Conservation (phyloP, 2,329 filamentous ascomycete species). For the Parastagonospora avenae region DNA sequence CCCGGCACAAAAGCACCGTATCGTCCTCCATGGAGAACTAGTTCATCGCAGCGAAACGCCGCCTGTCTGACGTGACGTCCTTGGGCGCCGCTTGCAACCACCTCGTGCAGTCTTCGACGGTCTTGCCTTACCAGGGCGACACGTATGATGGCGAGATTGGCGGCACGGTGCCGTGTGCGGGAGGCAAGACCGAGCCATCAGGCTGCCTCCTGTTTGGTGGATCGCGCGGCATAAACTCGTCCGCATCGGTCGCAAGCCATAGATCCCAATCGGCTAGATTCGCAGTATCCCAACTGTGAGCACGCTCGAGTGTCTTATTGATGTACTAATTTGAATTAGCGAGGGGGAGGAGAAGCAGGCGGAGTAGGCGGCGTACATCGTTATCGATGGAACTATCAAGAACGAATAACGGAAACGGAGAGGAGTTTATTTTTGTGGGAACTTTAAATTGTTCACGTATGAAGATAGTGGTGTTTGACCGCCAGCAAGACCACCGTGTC, state of each 20-base stretch:
- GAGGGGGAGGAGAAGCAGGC: background rate
- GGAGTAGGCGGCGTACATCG: constrained; percentile 3
- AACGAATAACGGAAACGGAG: constrained; percentile 16
- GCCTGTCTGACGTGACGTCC: constrained; percentile 1
- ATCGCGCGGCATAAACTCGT: constrained; percentile 6
- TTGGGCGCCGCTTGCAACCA: constrained; percentile 9
- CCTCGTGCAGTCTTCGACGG: constrained; percentile 12
- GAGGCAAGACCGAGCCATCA: background rate
- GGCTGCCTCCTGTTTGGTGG: constrained; percentile 1
- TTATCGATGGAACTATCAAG: constrained; percentile 8
- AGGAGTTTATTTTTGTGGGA: background rate
- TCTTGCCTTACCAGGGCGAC: constrained; percentile 12
- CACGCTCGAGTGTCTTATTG: constrained; percentile 4
- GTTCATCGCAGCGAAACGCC: constrained; percentile 9
- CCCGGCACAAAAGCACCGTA: constrained; percentile 4
- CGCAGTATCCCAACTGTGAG: constrained; percentile 1
- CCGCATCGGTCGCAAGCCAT: constrained; percentile 12
- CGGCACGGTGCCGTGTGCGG: constrained; percentile 5
- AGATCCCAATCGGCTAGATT: constrained; percentile 3
- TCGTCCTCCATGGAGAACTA: constrained; percentile 14
- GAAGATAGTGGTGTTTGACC: background rate
- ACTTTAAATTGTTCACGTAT: background rate
- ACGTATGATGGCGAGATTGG: constrained; percentile 2
- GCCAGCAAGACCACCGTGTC: no score
- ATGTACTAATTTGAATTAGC: constrained; percentile 5